Conservation (phyloP, 768 basidiomycete genomes). For the Rhodosporidiobolus sp. region DNA sequence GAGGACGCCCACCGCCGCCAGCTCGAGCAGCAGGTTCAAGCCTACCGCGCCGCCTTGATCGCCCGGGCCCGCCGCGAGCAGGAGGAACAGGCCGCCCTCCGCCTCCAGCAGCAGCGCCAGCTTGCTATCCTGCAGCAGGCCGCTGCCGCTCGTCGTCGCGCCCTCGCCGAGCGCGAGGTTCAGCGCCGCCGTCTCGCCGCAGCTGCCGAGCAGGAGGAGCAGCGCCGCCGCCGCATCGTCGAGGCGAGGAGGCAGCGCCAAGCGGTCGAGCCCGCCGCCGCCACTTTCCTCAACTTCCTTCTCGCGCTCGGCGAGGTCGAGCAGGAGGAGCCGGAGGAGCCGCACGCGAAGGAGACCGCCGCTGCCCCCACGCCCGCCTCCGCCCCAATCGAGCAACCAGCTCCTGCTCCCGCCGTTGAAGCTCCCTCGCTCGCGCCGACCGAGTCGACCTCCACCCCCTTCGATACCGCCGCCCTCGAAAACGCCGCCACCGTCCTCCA, state of each 20-base stretch:
- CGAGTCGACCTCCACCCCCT: neutral
- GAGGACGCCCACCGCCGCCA: constrained; percentile 4
- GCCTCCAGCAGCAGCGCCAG: neutral
- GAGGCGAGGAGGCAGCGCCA: constrained; percentile 7
- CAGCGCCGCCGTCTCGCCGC: neutral
- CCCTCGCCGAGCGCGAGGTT: neutral
- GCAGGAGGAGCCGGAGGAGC: neutral
- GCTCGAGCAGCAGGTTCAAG: neutral
- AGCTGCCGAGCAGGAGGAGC: neutral
- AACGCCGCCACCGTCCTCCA: constrained; percentile 6
- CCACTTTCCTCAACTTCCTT: neutral
- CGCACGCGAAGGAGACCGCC: neutral
- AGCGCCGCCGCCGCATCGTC: neutral
- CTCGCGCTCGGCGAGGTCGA: neutral
- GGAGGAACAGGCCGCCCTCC: neutral
- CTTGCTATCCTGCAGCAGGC: neutral
- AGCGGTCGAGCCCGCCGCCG: neutral
- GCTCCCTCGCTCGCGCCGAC: neutral
- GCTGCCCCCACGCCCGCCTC: neutral
- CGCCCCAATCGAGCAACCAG: neutral
- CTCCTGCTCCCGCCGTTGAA: neutral
- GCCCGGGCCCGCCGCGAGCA: neutral
- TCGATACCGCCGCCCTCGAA: neutral
- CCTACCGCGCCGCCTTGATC: neutral
- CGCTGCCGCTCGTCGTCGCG: neutral